Conservation (phyloP, 2,329 filamentous ascomycete species). For the Ceratocystis papillata region DNA sequence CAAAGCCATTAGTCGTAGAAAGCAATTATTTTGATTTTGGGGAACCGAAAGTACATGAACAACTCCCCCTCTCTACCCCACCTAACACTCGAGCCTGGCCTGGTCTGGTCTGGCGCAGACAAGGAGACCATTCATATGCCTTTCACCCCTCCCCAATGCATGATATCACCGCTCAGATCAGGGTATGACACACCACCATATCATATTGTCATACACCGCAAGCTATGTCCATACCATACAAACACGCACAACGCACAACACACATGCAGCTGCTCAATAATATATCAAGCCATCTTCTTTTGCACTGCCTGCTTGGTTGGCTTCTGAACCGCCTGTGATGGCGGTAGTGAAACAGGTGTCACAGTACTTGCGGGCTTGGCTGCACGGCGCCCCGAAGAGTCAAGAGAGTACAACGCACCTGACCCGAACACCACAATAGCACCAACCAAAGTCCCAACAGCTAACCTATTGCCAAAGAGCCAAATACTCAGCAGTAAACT, state of each 20-base stretch:
- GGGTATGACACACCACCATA: not conserved
- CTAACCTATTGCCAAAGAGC: constrained; percentile 79
- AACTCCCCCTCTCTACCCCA: not conserved
- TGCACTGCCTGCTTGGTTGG: constrained; percentile 14
- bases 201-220: not conserved
- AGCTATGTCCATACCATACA: not conserved
- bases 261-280: not conserved
- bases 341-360: not conserved
- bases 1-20: not conserved
- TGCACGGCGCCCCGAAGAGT: constrained; percentile 34
- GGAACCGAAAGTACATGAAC: not conserved
- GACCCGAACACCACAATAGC: constrained; percentile 80
- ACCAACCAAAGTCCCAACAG: constrained; percentile 64
- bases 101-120: not conserved
- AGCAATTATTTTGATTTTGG: not conserved
- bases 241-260: not conserved
- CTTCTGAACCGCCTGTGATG: not conserved
- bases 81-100: not conserved
- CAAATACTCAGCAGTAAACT: constrained; percentile 86
- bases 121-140: not conserved
- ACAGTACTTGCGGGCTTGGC: not conserved
- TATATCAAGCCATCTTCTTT: constrained; percentile 20
- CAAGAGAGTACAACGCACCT: constrained; percentile 82
- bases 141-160: not conserved
- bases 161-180: not conserved